Evolutionary conservation across 176 grass and related monocot species (phyloP), one percentile per base, ranked within the genome.

Genomic region (Panicum miliaceum): DNA sequence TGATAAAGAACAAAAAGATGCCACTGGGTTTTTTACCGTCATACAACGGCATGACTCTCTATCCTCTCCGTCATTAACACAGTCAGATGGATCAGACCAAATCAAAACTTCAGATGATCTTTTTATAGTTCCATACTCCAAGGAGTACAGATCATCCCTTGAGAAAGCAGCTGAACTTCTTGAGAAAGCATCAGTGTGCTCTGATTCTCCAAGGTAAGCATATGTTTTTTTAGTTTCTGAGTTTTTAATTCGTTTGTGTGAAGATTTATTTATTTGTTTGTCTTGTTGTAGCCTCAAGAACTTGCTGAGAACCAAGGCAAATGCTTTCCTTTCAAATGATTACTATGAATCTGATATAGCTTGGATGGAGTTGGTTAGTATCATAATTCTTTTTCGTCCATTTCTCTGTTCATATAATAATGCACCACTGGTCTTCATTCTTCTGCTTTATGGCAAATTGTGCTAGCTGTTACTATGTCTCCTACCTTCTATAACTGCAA

Each of bases 311-410:
- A 81, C 95, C 72, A 98, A 98, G 89, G 95, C 89, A 8, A 47
- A 98, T 84, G 95, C 92, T 75, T 98, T 98, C 72, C 79, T 95
- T 68, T 98, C 92, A 71, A 95, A 98, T 88, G 85, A 98, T 65
- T 98, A 98, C 75, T 95, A 98, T 86, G 92, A 94, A 87, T 98
- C 92, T 86, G 92, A 98, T 66, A 88, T 98, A 89, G 92, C 95
- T 46, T 98, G 95, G 95, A 98, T 98, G 88, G 90, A 95, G 66
- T 86, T 95, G 92, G 95, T 98, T 82, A 80, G 94, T 90, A 78
- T 64, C 29, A 48, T 84, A 56, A 27, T 74, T 71, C 22, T 77
- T 78, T 71, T 82, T 74, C 50, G 36, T 89, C 62, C 15, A 10
- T 70, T 52, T 82, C 36, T 65, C 70, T 65, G 50, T 51, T 50